These are phyloP conservation scores for Hygrophorus pudorinus DNA, from an alignment of 768 basidiomycete genomes.

Conservation along the genomic window DNA sequence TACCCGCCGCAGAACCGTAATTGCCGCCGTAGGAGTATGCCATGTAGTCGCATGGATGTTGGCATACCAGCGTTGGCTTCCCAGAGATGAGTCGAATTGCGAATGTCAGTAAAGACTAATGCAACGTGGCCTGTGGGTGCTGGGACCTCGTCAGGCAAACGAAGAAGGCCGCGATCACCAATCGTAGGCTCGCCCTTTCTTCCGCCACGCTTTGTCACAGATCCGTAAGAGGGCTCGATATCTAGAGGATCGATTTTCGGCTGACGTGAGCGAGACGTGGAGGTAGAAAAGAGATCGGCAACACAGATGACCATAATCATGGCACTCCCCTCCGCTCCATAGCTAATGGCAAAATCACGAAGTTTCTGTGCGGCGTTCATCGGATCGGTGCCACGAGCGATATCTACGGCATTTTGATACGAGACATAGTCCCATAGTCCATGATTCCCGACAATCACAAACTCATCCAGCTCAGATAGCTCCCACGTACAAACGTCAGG, in stretches of 20 bases:
- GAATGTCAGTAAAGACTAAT: conserved; percentile 95
- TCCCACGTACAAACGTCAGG: conserved; percentile 67
- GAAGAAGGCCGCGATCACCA: conserved; percentile 47
- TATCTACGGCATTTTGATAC: conserved; percentile 93
- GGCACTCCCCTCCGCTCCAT: conserved; percentile 85
- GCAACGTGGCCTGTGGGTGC: conserved; percentile 84
- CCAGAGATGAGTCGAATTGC: conserved; percentile 95
- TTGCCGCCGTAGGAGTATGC: conserved; percentile 73
- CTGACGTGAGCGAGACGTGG: conserved; percentile 32
- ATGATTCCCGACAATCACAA: conserved; percentile 89
- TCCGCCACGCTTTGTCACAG: conserved; percentile 2
- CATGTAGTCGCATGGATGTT: conserved; percentile 86
- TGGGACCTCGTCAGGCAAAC: conserved; percentile 69
- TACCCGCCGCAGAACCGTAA: conserved; percentile 90
- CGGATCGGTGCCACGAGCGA: conserved; percentile 63
- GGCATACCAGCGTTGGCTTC: conserved; percentile 94
- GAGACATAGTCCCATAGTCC: conserved; percentile 92
- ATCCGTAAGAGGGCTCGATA: conserved; percentile 24
- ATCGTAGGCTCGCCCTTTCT: conserved; percentile 31
- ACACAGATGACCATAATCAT: conserved; percentile 98
- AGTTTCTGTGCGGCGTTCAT: conserved; percentile 92
- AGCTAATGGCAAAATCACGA: conserved; percentile 93
- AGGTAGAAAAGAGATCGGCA: conserved; percentile 57
- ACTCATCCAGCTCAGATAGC: conserved; percentile 82
- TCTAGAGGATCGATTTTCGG: conserved; percentile 34